phyloP scores from a whole-genome alignment of 352 stramenopile genomes.

The Pythium apleroticum region DNA sequence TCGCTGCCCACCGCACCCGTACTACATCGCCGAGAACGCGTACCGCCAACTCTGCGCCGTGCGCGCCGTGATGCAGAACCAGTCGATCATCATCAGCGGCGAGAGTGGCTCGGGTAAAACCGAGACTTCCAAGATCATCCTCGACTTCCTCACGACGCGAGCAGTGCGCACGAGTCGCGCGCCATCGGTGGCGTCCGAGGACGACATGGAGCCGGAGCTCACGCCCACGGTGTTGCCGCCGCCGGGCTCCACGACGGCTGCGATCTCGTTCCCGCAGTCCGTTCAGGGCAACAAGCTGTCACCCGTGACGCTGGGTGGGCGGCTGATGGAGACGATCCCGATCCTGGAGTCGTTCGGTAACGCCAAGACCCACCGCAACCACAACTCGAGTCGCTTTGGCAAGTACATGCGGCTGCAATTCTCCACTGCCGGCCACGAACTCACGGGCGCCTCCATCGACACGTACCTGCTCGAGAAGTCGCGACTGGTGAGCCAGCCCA shows the following conservation, averaged over 20 bases:
- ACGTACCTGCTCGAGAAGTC: constrained; percentile 86
- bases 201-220: constrained; percentile 62
- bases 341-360: constrained; percentile 92
- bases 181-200: constrained; percentile 53
- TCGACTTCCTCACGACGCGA: constrained; percentile 82
- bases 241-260: constrained; percentile 46
- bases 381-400: constrained; percentile 91
- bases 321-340: constrained; percentile 89
- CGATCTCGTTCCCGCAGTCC: constrained; percentile 75
- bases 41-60: constrained; percentile 84
- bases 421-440: constrained; percentile 63
- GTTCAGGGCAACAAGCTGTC: constrained; percentile 52
- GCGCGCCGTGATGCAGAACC: constrained; percentile 86
- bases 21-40: constrained; percentile 80
- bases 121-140: constrained; percentile 94
- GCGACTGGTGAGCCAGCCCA: constrained; percentile 72
- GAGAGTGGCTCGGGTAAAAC: constrained; percentile 95
- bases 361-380: constrained; percentile 87
- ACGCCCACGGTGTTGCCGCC: constrained; percentile 37
- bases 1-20: constrained; percentile 74
- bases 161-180: constrained; percentile 47
- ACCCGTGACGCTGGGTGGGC: constrained; percentile 64
- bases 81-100: constrained; percentile 95
- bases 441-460: constrained; percentile 76
- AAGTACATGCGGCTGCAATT: constrained; percentile 92